Base-by-base conservation (phyloP, 2,329 filamentous ascomycete genomes). In the Penicillium sp. region DNA sequence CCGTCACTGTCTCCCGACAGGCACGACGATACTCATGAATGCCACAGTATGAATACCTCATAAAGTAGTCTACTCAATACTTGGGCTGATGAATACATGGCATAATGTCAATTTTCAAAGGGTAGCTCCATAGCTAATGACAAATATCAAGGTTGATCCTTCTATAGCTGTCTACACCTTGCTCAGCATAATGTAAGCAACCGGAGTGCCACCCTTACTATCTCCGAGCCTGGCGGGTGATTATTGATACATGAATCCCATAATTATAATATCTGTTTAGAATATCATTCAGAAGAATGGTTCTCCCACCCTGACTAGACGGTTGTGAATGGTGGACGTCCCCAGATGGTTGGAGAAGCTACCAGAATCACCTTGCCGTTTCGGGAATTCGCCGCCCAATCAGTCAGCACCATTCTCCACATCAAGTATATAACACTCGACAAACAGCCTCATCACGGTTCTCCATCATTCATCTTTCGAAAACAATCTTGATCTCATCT, bases 331-430 rank as follows among this genome's bases (percentile, higher is more conserved):
- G 40, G 30, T 59, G 26, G 61, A 55, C 37, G 61, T 26, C 22
- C 26, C 46, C 48, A 16, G 60, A 61, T n/a, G 42, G 54, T 62
- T 51, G 55, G 61, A 59, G 67, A 63, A 58, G 43, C 42, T 59
- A 45, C 57, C 58, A 37, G 65, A 68, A 56, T 6, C 35, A 37
- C 35, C 68, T 48, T 60, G 46, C 16, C 45, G 56, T 22, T 68
- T 70, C 68, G 61, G 43, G 68, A 64, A 25, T 53, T 19, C 67
- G 68, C 67, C 42, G 55, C 46, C 58, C 10, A 58, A 58, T 59
- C 55, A 63, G 49, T 62, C 55, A 51, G 40, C 46, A 33, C 51
- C 45, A 22, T 35, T 16, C 19, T 45, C 22, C 43, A 51, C 49
- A 28, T 6, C 14, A 49, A 48, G 48, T 65, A 65, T 64, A 65